Conservation (phyloP, 768 basidiomycete species). For the Hydnomerulius pinastri region DNA sequence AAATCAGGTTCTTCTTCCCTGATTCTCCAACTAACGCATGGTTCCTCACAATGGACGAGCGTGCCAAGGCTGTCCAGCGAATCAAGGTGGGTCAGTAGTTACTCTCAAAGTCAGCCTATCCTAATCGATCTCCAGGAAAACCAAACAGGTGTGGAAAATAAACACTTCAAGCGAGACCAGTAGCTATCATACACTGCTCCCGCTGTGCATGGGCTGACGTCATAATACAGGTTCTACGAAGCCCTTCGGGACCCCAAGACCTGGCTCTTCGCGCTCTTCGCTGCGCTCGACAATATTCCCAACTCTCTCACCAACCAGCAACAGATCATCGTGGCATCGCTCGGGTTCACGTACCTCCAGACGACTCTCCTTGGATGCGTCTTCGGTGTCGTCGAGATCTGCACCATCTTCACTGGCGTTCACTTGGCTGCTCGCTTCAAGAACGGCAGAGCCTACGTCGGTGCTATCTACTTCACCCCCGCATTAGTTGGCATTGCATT, state of each 20-base stretch:
- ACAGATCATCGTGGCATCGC: conserved; percentile 62
- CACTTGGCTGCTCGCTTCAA: conserved; percentile 53
- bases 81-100: conserved; percentile 51
- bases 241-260: conserved; percentile 70
- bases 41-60: conserved; percentile 71
- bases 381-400: conserved; percentile 63
- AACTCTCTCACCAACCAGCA: conserved; percentile 71
- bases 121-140: conserved; percentile 46
- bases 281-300: conserved; percentile 60
- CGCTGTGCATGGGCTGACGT: not conserved
- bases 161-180: conserved; percentile 80
- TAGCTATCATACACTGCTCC: conserved; percentile 35
- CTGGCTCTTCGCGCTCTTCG: conserved; percentile 74
- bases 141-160: conserved; percentile 83
- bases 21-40: conserved; percentile 75
- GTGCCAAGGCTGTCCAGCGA: conserved; percentile 60
- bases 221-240: conserved; percentile 57
- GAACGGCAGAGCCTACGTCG: conserved; percentile 65
- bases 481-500: conserved; percentile 63
- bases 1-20: conserved; percentile 62
- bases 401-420: conserved; percentile 70
- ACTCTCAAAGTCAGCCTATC: not conserved
- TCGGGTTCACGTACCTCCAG: conserved; percentile 64
- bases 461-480: conserved; percentile 61
- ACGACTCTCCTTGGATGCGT: conserved; percentile 73